Conservation (phyloP, 768 basidiomycete genomes). For the Amanita jacksonii region DNA sequence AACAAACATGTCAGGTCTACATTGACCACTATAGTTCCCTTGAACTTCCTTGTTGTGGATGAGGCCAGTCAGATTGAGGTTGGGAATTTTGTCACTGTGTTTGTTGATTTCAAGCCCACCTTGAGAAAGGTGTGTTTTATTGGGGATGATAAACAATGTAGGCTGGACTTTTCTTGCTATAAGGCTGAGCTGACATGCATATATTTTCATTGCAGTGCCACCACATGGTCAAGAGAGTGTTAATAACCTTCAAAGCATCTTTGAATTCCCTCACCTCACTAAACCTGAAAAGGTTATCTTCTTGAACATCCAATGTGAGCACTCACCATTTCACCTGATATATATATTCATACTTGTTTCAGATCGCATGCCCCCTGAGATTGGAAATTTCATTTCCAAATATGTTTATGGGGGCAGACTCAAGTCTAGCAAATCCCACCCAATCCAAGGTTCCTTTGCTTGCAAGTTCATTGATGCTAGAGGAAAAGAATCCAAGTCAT, state of each 20-base stretch:
- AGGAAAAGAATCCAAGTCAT: conserved; percentile 27
- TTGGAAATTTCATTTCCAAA: conserved; percentile 67
- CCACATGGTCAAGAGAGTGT: conserved; percentile 71
- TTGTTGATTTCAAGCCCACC: conserved; percentile 25
- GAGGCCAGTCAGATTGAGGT: conserved; percentile 62
- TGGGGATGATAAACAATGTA: conserved; percentile 62
- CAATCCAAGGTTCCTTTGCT: conserved; percentile 34
- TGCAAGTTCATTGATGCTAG: conserved; percentile 58
- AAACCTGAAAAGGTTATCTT: conserved; percentile 31
- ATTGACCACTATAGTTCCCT: conserved; percentile 28
- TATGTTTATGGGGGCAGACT: conserved; percentile 56
- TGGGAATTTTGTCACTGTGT: conserved; percentile 37
- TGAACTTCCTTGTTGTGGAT: conserved; percentile 49
- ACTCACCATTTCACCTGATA: background rate
- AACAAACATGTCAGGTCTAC: conserved; percentile 18
- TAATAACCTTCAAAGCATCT: conserved; percentile 58
- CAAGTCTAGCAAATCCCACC: conserved; percentile 41
- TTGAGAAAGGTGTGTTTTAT: conserved; percentile 52
- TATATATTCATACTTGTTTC: background rate
- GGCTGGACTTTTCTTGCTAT: conserved; percentile 13
- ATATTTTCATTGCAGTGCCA: conserved; percentile 43
- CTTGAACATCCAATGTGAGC: conserved; percentile 67
- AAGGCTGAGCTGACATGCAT: no score
- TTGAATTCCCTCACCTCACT: conserved; percentile 60
- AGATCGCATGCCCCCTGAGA: conserved; percentile 83